These are phyloP conservation scores for Suillus occidentalis DNA, from an alignment of 768 basidiomycete genomes.

Conservation along the genomic window DNA sequence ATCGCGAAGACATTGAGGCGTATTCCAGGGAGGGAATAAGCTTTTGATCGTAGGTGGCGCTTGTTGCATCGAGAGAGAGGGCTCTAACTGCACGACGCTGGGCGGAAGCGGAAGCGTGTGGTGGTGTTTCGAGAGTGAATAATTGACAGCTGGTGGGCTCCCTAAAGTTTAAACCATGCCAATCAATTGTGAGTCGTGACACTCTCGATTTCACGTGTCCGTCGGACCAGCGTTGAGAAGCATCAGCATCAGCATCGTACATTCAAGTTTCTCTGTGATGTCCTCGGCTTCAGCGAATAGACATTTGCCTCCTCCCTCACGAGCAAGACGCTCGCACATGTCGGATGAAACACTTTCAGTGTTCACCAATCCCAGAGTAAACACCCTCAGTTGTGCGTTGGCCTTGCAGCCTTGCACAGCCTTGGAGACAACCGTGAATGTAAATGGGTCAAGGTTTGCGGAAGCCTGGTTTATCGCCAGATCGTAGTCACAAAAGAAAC, in stretches of 20 bases:
- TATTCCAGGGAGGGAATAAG: slow-evolving; percentile 31
- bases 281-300: slow-evolving; percentile 48
- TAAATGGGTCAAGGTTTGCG: slow-evolving; percentile 22
- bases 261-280: slow-evolving; percentile 46
- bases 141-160: no score
- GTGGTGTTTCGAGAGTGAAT: no score
- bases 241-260: slow-evolving; percentile 35
- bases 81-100: no score
- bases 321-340: slow-evolving; percentile 54
- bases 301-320: slow-evolving; percentile 50
- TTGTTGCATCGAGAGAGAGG: slow-evolving; percentile 35
- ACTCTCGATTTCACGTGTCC: slow-evolving; percentile 44
- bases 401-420: slow-evolving; percentile 34
- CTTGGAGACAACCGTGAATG: slow-evolving; percentile 14
- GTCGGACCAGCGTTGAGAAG: slow-evolving; percentile 48
- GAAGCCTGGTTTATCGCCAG: slow-evolving; percentile 4
- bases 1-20: slow-evolving; percentile 38
- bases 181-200: slow-evolving; percentile 53
- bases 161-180: slow-evolving; percentile 31
- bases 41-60: slow-evolving; percentile 30
- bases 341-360: slow-evolving; percentile 50
- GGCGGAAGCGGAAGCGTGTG: no score
- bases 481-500: not conserved
- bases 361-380: slow-evolving; percentile 58
- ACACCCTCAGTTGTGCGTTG: slow-evolving; percentile 45